Conservation (phyloP, 2,329 filamentous ascomycete species). For the Aspergillus hortae region DNA sequence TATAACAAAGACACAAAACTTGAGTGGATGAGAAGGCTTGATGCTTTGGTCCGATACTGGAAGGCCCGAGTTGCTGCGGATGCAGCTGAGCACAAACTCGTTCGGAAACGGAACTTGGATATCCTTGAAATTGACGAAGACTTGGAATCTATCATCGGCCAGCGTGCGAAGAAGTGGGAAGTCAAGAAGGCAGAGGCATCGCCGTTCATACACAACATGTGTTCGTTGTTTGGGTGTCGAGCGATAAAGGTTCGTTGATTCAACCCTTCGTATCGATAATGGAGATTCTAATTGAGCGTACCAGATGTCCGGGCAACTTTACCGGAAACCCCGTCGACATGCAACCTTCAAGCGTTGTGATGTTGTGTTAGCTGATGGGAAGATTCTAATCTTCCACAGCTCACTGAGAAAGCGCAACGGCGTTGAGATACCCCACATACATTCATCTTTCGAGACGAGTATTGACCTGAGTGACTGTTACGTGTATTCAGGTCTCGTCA, state of each 20-base stretch:
- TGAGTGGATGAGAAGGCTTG: constrained; percentile 60
- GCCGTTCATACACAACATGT: constrained; percentile 64
- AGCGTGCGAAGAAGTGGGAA: constrained; percentile 67
- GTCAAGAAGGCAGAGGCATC: constrained; percentile 62
- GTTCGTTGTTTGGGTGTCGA: constrained; percentile 61
- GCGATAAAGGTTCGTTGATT: constrained; percentile 47
- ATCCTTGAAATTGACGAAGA: constrained; percentile 63
- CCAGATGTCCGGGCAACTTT: constrained; percentile 58
- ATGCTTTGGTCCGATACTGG: constrained; percentile 60
- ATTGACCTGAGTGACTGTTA: constrained; percentile 63
- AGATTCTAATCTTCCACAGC: constrained; percentile 60
- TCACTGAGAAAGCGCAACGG: constrained; percentile 55
- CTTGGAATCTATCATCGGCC: constrained; percentile 61
- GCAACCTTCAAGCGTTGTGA: constrained; percentile 59
- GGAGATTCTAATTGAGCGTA: background rate
- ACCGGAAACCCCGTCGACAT: constrained; percentile 61
- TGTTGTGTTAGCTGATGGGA: constrained; percentile 59
- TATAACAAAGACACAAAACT: constrained; percentile 56
- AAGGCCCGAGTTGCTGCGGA: constrained; percentile 54
- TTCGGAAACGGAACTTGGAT: constrained; percentile 57
- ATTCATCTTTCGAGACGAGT: constrained; percentile 58
- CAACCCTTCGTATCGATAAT: background rate
- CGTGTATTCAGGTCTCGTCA: constrained; percentile 62
- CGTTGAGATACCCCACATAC: constrained; percentile 55
- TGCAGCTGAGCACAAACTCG: constrained; percentile 54